Evolutionary conservation across 2,329 filamentous ascomycete species (phyloP), one percentile per base, ranked within the genome.

Genomic region (Aphanocladium album): DNA sequence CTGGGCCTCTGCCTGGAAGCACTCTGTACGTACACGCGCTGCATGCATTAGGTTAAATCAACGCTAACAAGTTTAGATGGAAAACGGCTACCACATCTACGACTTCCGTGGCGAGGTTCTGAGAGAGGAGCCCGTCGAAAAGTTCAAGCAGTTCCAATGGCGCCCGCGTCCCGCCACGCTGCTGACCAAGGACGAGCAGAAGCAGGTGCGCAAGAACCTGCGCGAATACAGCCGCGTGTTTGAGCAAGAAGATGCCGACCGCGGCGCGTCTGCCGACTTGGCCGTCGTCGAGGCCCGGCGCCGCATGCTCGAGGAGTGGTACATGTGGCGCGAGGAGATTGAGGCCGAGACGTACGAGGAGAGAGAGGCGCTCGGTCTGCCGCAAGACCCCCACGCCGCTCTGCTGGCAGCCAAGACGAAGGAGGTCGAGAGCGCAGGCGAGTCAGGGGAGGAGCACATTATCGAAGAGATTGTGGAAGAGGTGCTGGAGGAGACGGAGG

Each of bases 1-100:
- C 46, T 96, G 92, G 80, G 93, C 93, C 49, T 95, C 90, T 71
- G 87, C 90, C 56, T 99, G 95, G 93, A 97, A 96, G 77, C 93
- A 98, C 76, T 83, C 89, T 68, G 93, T 96, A 88, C 81, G 90
- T 79, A 49, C 54, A 17, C 21, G 47, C 21, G 51, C 33, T 27
- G 54, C 9, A 61, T 50, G 14, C 12, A 19, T 43, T n/a, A n/a
- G n/a, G 17, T 4, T 23, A 14, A 33, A n/a, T 19, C 17, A 39
- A 61, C 11, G 57, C 64, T 65, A 62, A 67, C 46, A 60, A 19
- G 14, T 25, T 53, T 71, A 96, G 91, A 96, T 98, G 91, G 95
- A 99, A 82, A 99, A 98, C 74, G 95, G 95, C 65, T 99, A 96
- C 82, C 93, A 98, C 76, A 80, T 99, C 64, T 98, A 97, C 83